Evolutionary conservation across 306 rosid species (phyloP).

Genomic region (Begonia masoniana): DNA sequence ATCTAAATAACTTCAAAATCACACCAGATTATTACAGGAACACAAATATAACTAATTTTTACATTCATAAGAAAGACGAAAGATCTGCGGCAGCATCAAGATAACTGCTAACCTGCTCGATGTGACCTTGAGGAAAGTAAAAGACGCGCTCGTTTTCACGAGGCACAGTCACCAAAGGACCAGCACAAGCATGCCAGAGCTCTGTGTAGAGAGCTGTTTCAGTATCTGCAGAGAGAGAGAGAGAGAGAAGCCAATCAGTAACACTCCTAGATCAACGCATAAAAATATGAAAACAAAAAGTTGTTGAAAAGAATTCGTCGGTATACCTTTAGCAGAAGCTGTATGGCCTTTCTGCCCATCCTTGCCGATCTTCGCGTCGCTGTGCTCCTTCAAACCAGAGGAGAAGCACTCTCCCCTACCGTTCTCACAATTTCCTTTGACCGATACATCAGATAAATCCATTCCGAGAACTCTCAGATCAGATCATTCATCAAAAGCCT

Average conservation of each 20-base stretch:
- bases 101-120: constrained; percentile 52
- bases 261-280: constrained; percentile 7
- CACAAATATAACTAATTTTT: no score
- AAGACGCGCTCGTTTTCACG: constrained; percentile 64
- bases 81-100: no score
- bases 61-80: no score
- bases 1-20: neutral
- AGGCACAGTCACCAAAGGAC: constrained; percentile 90
- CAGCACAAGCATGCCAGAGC: constrained; percentile 98
- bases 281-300: neutral
- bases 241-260: neutral
- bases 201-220: constrained; percentile 72
- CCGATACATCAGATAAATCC: constrained; percentile 57
- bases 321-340: constrained; percentile 25
- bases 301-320: neutral
- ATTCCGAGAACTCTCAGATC: constrained; percentile 29
- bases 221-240: constrained; percentile 30
- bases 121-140: constrained; percentile 98
- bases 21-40: no score
- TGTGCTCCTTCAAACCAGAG: constrained; percentile 22
- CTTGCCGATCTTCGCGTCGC: neutral
- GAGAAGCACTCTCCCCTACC: constrained; percentile 30
- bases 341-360: constrained; percentile 31
- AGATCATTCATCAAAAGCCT: constrained; percentile 44
- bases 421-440: constrained; percentile 37